phyloP scores from a whole-genome alignment of 345 rosid genomes.

The Sonneratia caseolaris region DNA sequence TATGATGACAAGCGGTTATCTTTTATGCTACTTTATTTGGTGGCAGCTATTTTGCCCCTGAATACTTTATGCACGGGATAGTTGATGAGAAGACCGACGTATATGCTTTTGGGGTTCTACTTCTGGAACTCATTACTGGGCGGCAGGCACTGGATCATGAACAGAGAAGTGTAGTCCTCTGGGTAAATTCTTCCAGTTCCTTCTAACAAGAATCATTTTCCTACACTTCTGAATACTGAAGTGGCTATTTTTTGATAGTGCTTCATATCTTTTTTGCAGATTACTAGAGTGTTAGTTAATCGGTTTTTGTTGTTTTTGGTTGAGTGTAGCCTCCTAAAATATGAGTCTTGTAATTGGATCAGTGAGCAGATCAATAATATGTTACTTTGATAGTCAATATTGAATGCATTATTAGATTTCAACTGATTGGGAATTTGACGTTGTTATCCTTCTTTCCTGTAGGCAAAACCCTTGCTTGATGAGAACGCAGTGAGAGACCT shows the following conservation, averaged over 20 bases:
- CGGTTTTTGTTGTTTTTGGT: too few species aligned
- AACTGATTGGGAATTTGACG: background rate
- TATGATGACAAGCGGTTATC: background rate
- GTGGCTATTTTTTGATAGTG: background rate
- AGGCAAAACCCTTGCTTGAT: slow-evolving; percentile 84
- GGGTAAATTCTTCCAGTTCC: slow-evolving; percentile 35
- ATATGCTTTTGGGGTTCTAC: slow-evolving; percentile 80
- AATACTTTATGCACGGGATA: slow-evolving; percentile 87
- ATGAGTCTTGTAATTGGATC: too few species aligned
- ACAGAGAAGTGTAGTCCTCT: slow-evolving; percentile 61
- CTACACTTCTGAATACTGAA: background rate
- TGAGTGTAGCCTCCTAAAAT: too few species aligned
- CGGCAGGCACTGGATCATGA: slow-evolving; percentile 59
- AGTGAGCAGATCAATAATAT: background rate
- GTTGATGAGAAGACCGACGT: slow-evolving; percentile 94
- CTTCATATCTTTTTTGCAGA: too few species aligned
- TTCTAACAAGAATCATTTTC: background rate
- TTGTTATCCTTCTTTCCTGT: background rate
- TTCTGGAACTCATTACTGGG: slow-evolving; percentile 81
- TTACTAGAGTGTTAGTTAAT: too few species aligned
- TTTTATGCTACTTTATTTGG: background rate
- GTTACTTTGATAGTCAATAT: too few species aligned
- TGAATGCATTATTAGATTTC: background rate
- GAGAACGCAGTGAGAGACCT: slow-evolving; percentile 37
- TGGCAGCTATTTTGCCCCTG: slow-evolving; percentile 83